Percentiles rank a stretch among this genome's conserved stretches.
phyloP scores from a whole-genome alignment of 306 rosid genomes.

The Medicago lupulina region DNA sequence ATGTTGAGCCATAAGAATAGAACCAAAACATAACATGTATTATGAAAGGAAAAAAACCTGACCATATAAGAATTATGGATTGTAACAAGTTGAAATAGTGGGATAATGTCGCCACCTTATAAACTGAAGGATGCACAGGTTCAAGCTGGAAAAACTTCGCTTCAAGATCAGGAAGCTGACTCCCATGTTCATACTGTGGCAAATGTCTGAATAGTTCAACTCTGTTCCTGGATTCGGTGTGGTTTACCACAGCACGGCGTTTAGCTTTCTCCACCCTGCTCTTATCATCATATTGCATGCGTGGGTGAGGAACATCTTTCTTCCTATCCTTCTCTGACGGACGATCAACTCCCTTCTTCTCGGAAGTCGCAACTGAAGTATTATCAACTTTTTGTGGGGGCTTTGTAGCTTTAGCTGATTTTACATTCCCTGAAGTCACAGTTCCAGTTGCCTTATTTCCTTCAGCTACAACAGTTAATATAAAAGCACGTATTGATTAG shows the following conservation, averaged over 20 bases:
- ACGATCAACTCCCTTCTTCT: slow-evolving; percentile 56
- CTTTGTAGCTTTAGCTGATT: slow-evolving; percentile 50
- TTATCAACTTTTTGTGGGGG: slow-evolving; percentile 45
- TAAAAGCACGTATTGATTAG: slow-evolving; percentile 29
- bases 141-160: slow-evolving; percentile 58
- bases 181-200: slow-evolving; percentile 64
- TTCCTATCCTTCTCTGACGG: slow-evolving; percentile 54
- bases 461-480: slow-evolving; percentile 46
- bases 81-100: slow-evolving; percentile 17
- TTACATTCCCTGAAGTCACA: slow-evolving; percentile 36
- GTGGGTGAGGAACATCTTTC: slow-evolving; percentile 62
- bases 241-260: slow-evolving; percentile 57
- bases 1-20: slow-evolving; percentile 10
- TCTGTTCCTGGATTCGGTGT: slow-evolving; percentile 58
- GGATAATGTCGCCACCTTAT: slow-evolving; percentile 46
- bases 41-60: not conserved
- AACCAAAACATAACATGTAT: slow-evolving; percentile 27
- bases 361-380: slow-evolving; percentile 48
- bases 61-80: slow-evolving; percentile 20
- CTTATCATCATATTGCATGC: slow-evolving; percentile 59
- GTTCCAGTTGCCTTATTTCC: slow-evolving; percentile 48
- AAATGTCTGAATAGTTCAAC: slow-evolving; percentile 62
- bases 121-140: slow-evolving; percentile 54
- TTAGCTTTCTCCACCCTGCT: slow-evolving; percentile 58
- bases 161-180: slow-evolving; percentile 56